Evolutionary conservation across 2,329 filamentous ascomycete species (phyloP), one percentile per base, ranked within the genome.

Genomic region (Rutstroemia sydowiana): DNA sequence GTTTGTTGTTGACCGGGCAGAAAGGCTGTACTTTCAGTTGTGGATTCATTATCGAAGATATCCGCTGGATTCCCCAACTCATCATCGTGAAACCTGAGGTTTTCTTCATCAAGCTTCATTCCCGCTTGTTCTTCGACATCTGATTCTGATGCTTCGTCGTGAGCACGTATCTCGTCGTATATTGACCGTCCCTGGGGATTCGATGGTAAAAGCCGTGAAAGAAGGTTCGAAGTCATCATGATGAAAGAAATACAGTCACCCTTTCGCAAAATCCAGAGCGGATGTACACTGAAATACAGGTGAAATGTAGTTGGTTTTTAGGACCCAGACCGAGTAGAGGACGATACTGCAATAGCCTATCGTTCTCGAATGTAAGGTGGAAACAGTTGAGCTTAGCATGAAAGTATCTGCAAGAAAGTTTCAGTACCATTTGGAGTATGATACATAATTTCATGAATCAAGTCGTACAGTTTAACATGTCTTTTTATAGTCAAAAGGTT

Each of bases 191-290:
- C 60, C 32, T 58, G 54, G 11, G 59, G 46, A 42, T 66, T 67
- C 30, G 61, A 49, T 11, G 65, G 64, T 39, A 67, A 55, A 14
- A 67, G 49, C 37, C 65, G 61, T 13, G 66, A 67, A 36, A 68
- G 51, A 11, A 67, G 49, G 31, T 66, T 66, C 16, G 66, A 67
- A 16, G 59, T 55, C 64, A 67, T 67, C 57, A 64, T 68, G 20
- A 18, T 59, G 47, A 20, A 18, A 50, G n/a, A 41, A 20, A 20
- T 21, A 7, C 20, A 30, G 3, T 13, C 36, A 16, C 16, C 23
- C 11, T 11, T 9, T 13, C 36, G 36, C 16, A 39, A 39, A 10
- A 5, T 9, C 8, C 14, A 26, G 23, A 4, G 23, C 23, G 23
- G 8, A 26, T 26, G 23, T 8, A 26, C 23, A 8, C 23, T 26